These are phyloP conservation scores for Cladophialophora psammophila DNA, from an alignment of 2,329 filamentous ascomycete species.

Conservation along the genomic window DNA sequence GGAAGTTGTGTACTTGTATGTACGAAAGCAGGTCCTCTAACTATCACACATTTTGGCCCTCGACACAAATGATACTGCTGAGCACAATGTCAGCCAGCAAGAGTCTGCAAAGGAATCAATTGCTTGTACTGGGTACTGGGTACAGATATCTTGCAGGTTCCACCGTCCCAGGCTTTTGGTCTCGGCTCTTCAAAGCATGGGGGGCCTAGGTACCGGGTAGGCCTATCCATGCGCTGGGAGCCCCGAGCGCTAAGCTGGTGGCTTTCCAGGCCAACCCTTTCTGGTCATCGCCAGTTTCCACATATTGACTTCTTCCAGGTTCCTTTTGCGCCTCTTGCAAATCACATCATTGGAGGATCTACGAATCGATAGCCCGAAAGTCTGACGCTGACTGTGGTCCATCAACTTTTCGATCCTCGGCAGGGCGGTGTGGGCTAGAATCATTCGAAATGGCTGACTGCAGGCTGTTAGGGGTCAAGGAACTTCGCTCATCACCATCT, in stretches of 20 bases:
- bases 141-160: not conserved
- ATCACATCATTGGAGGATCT: not conserved
- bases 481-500: conserved; percentile 4
- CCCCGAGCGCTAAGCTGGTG: conserved; percentile 15
- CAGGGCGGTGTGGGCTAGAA: conserved; percentile 4
- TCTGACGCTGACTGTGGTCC: conserved; percentile 8
- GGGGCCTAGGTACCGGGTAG: not conserved
- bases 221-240: not conserved
- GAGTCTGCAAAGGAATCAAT: not conserved
- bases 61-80: too few species aligned
- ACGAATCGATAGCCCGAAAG: conserved; percentile 8
- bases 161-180: not conserved
- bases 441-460: conserved; percentile 11
- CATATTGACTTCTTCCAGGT: not conserved
- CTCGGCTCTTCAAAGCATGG: conserved; percentile 11
- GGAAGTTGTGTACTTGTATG: too few species aligned
- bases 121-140: too few species aligned
- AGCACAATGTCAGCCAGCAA: not conserved
- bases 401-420: not conserved
- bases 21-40: too few species aligned
- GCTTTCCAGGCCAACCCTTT: conserved; percentile 4
- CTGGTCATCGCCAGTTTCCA: conserved; percentile 4
- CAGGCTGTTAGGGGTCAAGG: conserved; percentile 10
- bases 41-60: too few species aligned
- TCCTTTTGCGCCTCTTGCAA: conserved; percentile 3